phyloP scores from a whole-genome alignment of 805 yeast genomes.

The Ogataea saltuana region DNA sequence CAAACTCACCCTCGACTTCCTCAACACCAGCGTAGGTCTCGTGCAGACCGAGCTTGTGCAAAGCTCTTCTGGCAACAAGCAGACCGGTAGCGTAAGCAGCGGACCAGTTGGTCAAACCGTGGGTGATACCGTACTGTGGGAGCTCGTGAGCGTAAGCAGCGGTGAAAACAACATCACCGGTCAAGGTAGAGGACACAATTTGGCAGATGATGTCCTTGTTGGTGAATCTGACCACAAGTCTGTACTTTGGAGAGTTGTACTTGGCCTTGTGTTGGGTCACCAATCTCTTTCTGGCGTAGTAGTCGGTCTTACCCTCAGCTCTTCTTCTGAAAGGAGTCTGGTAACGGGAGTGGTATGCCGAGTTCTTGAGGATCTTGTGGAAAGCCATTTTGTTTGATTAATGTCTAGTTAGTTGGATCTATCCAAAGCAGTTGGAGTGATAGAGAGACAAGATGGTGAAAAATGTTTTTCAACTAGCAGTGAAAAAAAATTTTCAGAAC shows the following conservation, averaged over 20 bases:
- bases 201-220: constrained; percentile 99
- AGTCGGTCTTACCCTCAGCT: constrained; percentile 99
- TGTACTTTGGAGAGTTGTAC: constrained; percentile 99
- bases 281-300: constrained; percentile 99
- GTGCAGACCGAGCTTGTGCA: constrained; percentile 96
- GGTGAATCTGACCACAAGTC: constrained; percentile 99
- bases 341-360: constrained; percentile 98
- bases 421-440: not conserved
- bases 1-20: constrained; percentile 99
- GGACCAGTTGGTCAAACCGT: constrained; percentile 99
- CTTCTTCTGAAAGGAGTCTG: constrained; percentile 99
- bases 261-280: constrained; percentile 99
- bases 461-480: not conserved
- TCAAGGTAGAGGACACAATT: constrained; percentile 93
- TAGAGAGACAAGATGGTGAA: not conserved
- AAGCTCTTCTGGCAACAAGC: constrained; percentile 97
- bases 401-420: not conserved
- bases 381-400: constrained; percentile 62
- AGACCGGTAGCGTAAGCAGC: constrained; percentile 99
- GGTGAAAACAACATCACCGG: constrained; percentile 93
- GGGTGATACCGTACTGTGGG: constrained; percentile 95
- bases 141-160: constrained; percentile 99
- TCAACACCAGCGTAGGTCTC: constrained; percentile 98
- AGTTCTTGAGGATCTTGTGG: constrained; percentile 69
- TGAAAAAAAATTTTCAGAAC: constrained; percentile 4